A percentile compares a stretch with the other conserved stretches of the same genome.
These are phyloP conservation scores for Collybia sordida DNA, from an alignment of 768 basidiomycete species.

Conservation along the genomic window DNA sequence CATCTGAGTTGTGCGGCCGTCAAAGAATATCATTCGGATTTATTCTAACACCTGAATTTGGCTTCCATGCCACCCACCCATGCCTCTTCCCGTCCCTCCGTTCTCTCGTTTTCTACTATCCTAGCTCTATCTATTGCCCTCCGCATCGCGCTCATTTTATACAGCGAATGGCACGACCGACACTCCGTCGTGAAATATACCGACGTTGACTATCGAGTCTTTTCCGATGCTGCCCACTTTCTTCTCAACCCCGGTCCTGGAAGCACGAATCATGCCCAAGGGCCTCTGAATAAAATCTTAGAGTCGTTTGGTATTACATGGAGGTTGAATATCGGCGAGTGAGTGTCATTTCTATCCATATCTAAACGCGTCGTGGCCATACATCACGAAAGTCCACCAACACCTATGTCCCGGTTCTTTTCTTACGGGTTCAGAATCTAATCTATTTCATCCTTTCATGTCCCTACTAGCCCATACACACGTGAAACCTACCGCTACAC, in stretches of 20 bases:
- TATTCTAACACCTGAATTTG: background rate
- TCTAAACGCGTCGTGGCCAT: background rate
- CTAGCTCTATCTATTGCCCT: slow-evolving; percentile 55
- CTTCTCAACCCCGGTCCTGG: slow-evolving; percentile 47
- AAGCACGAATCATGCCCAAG: slow-evolving; percentile 54
- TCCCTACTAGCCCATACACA: slow-evolving; percentile 72
- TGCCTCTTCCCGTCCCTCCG: slow-evolving; percentile 17
- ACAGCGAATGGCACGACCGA: slow-evolving; percentile 90
- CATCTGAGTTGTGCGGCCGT: background rate
- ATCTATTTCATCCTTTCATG: slow-evolving; percentile 1
- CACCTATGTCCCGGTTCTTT: no score
- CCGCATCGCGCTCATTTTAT: slow-evolving; percentile 71
- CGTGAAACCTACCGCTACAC: slow-evolving; percentile 97
- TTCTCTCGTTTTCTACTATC: slow-evolving; percentile 48
- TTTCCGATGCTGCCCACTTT: slow-evolving; percentile 86
- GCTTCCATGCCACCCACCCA: slow-evolving; percentile 14
- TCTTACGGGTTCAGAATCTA: no score
- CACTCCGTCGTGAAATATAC: slow-evolving; percentile 89
- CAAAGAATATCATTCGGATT: background rate
- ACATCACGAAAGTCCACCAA: background rate
- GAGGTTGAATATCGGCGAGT: slow-evolving; percentile 66
- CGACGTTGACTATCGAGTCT: slow-evolving; percentile 97
- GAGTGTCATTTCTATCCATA: slow-evolving; percentile 32
- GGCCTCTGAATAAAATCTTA: slow-evolving; percentile 23
- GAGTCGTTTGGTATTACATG: no score